Percentiles rank a stretch among this genome's conserved stretches.
Conservation (phyloP, 2,329 filamentous ascomycete species). For the Phialocephala subalpina region DNA sequence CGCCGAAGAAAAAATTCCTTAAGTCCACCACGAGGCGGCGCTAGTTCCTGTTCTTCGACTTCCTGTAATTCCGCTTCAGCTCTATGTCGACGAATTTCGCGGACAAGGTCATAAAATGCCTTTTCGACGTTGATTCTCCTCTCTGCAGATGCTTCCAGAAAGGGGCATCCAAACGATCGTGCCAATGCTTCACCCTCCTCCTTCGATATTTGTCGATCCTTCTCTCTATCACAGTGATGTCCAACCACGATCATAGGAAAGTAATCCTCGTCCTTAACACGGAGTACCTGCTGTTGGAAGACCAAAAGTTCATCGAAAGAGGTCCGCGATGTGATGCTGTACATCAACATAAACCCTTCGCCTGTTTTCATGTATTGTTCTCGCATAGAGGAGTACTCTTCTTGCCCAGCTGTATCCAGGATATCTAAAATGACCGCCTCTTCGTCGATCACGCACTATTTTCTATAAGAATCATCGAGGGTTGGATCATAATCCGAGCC, state of each 20-base stretch:
- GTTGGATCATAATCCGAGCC: constrained; percentile 99
- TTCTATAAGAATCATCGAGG: constrained; percentile 99
- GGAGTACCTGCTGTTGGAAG: constrained; percentile 97
- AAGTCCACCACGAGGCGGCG: too few species aligned
- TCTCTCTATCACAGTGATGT: constrained; percentile 98
- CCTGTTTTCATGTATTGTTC: constrained; percentile 99
- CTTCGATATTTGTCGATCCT: constrained; percentile 88
- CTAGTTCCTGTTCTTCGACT: too few species aligned
- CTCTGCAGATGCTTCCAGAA: constrained; percentile 99
- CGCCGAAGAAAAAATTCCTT: too few species aligned
- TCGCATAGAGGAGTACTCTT: constrained; percentile 99
- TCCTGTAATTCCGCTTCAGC: too few species aligned
- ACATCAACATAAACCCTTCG: constrained; percentile 93
- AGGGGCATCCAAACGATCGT: constrained; percentile 91
- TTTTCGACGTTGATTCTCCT: constrained; percentile 98
- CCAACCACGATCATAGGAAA: constrained; percentile 99
- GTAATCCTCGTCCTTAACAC: constrained; percentile 99
- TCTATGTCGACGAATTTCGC: constrained; percentile 93
- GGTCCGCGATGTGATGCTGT: constrained; percentile 97
- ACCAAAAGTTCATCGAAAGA: constrained; percentile 99
- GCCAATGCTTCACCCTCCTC: constrained; percentile 93
- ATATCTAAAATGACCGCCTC: constrained; percentile 98
- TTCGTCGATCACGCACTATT: constrained; percentile 99
- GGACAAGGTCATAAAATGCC: constrained; percentile 97
- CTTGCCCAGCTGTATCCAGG: constrained; percentile 96